These are phyloP conservation scores for Cyberlindnera maritima DNA, from an alignment of 805 yeast genomes.

Conservation along the genomic window DNA sequence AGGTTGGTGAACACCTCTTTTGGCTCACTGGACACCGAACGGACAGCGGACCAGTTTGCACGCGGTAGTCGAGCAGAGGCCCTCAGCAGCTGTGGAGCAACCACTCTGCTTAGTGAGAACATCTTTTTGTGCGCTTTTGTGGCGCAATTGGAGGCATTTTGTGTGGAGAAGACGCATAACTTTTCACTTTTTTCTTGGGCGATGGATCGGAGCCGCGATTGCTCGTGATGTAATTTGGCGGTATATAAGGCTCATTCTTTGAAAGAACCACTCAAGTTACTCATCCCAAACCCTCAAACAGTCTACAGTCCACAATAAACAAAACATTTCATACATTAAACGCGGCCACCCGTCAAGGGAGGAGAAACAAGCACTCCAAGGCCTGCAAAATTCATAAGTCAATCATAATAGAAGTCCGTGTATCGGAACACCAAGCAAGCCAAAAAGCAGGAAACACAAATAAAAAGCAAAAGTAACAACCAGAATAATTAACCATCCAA, in stretches of 20 bases:
- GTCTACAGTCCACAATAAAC: too few relatives aligned
- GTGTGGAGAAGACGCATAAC: background rate
- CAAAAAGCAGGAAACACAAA: background rate
- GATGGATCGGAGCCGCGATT: background rate
- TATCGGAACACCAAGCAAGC: background rate
- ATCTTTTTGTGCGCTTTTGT: slow-evolving; percentile 1
- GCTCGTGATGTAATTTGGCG: too few relatives aligned
- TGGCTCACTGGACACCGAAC: slow-evolving; percentile 30
- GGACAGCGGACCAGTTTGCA: slow-evolving; percentile 11
- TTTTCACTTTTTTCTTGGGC: slow-evolving; percentile 1
- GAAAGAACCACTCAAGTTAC: too few relatives aligned
- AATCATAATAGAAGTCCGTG: background rate
- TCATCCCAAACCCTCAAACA: too few relatives aligned
- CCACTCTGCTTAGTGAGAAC: slow-evolving; percentile 19
- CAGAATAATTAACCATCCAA: background rate
- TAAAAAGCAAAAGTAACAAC: background rate
- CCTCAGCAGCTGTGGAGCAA: slow-evolving; percentile 14
- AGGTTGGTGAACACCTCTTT: slow-evolving; percentile 48
- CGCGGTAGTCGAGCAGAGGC: slow-evolving; percentile 5
- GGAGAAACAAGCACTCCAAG: background rate
- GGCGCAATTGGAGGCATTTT: background rate
- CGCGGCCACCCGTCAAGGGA: background rate
- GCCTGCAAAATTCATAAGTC: background rate
- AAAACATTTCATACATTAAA: slow-evolving; percentile 2
- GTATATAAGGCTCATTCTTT: too few relatives aligned